Base-by-base conservation (phyloP, 106 monocot genomes). In the Platanthera guangdongensis region DNA sequence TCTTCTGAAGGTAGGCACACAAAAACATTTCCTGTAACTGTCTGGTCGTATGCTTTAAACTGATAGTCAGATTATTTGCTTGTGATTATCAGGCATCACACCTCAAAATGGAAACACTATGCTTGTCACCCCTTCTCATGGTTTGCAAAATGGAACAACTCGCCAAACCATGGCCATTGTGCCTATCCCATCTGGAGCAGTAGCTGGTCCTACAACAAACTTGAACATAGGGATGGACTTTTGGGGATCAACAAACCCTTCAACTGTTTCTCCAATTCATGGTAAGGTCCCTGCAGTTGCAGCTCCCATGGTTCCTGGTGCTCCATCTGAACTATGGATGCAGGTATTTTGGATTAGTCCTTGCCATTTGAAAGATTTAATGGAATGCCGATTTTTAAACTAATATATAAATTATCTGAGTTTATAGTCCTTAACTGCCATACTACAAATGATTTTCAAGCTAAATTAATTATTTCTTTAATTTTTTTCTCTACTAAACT, bases 161-260 rank as follows among this genome's bases (percentile, higher is more conserved):
- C 81, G 51, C 75, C 88, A 83, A 47, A 47, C 84, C 16, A 54
- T 89, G 69, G n/a, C 92, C 6, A 82, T 86, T 64, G 81, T 89
- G 62, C 55, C 80, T 81, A 82, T 64, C 78, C 71, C 79, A 46
- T 75, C 85, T 65, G 81, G 75, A 76, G 77, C 54, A 0, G 53
- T 85, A 76, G 64, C 76, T 75, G 80, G 84, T 50, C 92, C 92
- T 21, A 85, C 89, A 16, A 89, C 92, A 52, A 92, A 87, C 74
- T 82, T 92, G 74, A 89, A 92, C 76, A 92, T 92, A 45, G 88
- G 92, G n/a, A 92, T 92, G 84, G 89, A 92, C 62, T 92, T 86
- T 51, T 92, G 92, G 92, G 81, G 80, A 55, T 73, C 82, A 64
- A 71, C 92, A 62, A 73, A 78, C 39, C 77, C 87, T 57, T 68